These are phyloP conservation scores for Kodamaea kaohsiungensis DNA, from an alignment of 805 yeast species.

Conservation along the genomic window DNA sequence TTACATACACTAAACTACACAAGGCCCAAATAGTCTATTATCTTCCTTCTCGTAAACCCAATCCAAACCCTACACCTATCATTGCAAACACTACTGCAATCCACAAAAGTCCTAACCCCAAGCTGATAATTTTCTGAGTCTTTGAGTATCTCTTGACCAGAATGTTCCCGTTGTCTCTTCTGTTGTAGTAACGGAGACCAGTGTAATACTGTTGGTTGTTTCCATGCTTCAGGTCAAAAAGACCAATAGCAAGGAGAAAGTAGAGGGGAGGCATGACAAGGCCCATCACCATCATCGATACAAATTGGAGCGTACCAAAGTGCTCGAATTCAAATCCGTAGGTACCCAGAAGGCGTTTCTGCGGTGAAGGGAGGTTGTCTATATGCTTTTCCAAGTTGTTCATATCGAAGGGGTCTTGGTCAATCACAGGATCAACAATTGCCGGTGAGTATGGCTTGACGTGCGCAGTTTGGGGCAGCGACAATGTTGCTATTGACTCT, in stretches of 20 bases:
- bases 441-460: neutral
- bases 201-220: constrained; percentile 20
- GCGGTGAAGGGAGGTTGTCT: constrained; percentile 3
- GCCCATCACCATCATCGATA: constrained; percentile 30
- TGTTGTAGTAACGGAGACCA: constrained; percentile 17
- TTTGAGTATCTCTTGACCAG: constrained; percentile 20
- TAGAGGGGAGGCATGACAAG: constrained; percentile 40
- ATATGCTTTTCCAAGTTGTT: constrained; percentile 14
- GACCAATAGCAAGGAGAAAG: constrained; percentile 35
- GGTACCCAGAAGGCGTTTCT: neutral
- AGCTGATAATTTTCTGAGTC: constrained; percentile 34
- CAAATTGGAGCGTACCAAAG: constrained; percentile 17
- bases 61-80: constrained; percentile 42
- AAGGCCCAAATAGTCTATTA: neutral
- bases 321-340: constrained; percentile 5
- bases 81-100: constrained; percentile 32
- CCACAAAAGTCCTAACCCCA: constrained; percentile 36
- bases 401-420: neutral
- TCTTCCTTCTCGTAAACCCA: constrained; percentile 18
- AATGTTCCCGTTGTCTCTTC: constrained; percentile 8
- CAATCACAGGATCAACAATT: neutral
- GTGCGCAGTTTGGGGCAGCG: constrained; percentile 6
- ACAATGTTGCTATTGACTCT: constrained; percentile 6
- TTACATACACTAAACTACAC: neutral
- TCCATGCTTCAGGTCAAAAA: constrained; percentile 28